Evolutionary conservation across 306 rosid species (phyloP).

Genomic region (Cucumis melo): DNA sequence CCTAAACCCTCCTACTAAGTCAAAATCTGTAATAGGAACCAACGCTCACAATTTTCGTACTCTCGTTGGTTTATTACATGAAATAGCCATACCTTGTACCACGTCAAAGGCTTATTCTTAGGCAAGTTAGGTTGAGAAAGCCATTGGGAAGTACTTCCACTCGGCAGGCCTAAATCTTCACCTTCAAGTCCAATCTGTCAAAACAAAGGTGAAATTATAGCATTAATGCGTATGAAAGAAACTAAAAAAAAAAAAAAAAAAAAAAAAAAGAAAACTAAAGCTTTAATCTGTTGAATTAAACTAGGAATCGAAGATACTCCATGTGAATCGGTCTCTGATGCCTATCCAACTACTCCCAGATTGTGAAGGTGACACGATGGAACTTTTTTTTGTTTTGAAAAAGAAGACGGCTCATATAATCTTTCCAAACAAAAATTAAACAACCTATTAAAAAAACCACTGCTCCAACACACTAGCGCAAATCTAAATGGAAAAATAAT

Average conservation of each 20-base stretch:
- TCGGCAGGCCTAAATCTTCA: slow-evolving; percentile 44
- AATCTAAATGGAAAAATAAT: no score
- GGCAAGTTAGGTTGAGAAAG: slow-evolving; percentile 48
- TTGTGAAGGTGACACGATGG: no score
- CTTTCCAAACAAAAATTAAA: no score
- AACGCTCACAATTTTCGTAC: not conserved
- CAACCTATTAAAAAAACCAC: no score
- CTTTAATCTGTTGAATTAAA: no score
- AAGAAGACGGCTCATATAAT: no score
- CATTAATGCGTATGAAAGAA: not conserved
- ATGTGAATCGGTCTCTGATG: no score
- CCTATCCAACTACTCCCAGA: no score
- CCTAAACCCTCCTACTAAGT: not conserved
- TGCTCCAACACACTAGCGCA: no score
- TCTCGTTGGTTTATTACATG: not conserved
- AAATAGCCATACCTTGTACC: slow-evolving; percentile 78
- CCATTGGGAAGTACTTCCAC: slow-evolving; percentile 65
- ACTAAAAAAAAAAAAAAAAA: not conserved
- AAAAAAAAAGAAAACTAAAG: not conserved
- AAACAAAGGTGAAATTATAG: not conserved
- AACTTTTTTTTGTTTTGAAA: no score
- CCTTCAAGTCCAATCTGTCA: slow-evolving; percentile 76
- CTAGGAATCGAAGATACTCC: no score
- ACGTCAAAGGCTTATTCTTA: slow-evolving; percentile 62
- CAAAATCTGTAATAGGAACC: not conserved